Base-by-base conservation (phyloP, 495 filamentous ascomycete genomes). In the Neurospora sp. region DNA sequence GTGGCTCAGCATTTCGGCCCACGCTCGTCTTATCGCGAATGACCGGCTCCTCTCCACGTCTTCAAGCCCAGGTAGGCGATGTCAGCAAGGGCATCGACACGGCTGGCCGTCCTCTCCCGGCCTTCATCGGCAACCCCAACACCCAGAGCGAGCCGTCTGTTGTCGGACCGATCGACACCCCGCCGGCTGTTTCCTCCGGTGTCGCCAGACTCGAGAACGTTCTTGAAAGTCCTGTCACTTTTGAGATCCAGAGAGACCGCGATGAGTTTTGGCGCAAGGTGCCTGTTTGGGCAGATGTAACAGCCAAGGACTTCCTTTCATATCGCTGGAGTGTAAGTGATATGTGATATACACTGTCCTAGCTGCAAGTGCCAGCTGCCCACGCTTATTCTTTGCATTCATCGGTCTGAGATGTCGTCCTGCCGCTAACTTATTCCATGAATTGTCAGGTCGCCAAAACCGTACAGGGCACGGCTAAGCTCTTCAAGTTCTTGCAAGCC, bases 241-340 rank as follows among this genome's bases (percentile, higher is more conserved):
- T 31, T 11, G 18, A 69, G 2, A 46, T 69, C n/a, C 69, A 69
- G 2, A 53, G 70, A 20, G 66, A 75, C 10, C 74, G 73, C 3
- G 77, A 80, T 39, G 79, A 82, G 73, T 82, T 82, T 72, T 87
- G 85, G 85, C 81, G 82, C 66, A 81, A 80, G 16, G 79, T 87
- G 37, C 75, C 80, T 22, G 53, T 79, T 16, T 87, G 84, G 85
- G 71, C 81, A 71, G 70, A 84, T 70, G 78, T 85, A 2, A 76
- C 84, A 18, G 77, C 82, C 40, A 73, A 79, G 7, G 77, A 86
- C 9, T 87, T 86, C 69, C 74, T 85, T 59, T 80, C 78, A n/a
- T 83, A 86, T 73, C 74, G 78, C 11, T 87, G 85, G 84, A 79
- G 82, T 68, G 85, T 87, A 81, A 78, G 84, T 80, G 27, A 41